A percentile compares a stretch with the other conserved stretches of the same genome.
phyloP scores from a whole-genome alignment of 768 basidiomycete species.

The Tricholoma terreum region DNA sequence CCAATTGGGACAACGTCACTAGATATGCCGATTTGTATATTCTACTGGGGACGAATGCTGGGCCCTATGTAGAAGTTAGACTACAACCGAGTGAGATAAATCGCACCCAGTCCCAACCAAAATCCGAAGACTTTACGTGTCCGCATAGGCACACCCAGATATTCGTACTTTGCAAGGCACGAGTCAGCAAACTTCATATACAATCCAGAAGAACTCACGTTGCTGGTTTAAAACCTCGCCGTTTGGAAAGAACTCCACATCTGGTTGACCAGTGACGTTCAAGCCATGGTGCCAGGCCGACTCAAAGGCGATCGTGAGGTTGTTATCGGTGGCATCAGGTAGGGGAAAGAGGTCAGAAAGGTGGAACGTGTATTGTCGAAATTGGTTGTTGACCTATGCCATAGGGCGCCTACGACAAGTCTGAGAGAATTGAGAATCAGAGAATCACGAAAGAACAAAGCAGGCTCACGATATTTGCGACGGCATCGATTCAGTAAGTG shows the following conservation, averaged over 20 bases:
- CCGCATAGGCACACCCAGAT: constrained; percentile 45
- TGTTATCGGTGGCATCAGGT: constrained; percentile 31
- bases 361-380: constrained; percentile 52
- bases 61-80: constrained; percentile 35
- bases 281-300: constrained; percentile 52
- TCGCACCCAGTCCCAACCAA: constrained; percentile 61
- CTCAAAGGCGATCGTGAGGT: constrained; percentile 50
- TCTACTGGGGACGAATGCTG: constrained; percentile 26
- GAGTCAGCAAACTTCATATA: neutral
- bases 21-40: too few relatives aligned
- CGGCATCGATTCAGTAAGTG: constrained; percentile 54
- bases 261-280: constrained; percentile 49
- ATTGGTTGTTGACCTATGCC: constrained; percentile 58
- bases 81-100: neutral
- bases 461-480: constrained; percentile 51
- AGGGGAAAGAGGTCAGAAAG: constrained; percentile 41
- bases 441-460: neutral
- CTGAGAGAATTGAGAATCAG: constrained; percentile 20
- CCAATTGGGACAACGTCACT: constrained; percentile 32
- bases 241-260: constrained; percentile 42
- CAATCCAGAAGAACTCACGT: neutral
- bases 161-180: constrained; percentile 40
- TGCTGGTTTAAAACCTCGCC: constrained; percentile 2
- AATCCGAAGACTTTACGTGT: constrained; percentile 54
- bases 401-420: constrained; percentile 49